Percentiles rank a stretch among this genome's conserved stretches.
Conservation (phyloP, 148 eudicot species). For the Camellia sinensis region DNA sequence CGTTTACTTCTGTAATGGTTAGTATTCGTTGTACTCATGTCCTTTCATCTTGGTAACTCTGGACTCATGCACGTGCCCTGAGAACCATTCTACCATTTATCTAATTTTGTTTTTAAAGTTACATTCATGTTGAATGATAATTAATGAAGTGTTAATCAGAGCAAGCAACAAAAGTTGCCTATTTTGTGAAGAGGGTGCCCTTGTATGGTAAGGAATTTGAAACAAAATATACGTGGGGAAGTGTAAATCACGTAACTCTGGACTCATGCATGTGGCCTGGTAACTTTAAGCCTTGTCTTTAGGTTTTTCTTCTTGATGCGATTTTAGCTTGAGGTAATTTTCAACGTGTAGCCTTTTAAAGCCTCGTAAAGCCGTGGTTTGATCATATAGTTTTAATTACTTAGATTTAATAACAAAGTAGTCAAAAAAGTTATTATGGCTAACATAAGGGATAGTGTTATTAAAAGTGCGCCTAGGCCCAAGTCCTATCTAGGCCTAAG, state of each 20-base stretch:
- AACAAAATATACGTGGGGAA: background rate
- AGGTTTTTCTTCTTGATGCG: no score
- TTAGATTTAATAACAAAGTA: no score
- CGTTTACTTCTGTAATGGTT: background rate
- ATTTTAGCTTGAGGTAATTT: no score
- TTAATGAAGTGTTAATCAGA: background rate
- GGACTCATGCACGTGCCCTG: background rate
- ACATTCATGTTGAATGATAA: background rate
- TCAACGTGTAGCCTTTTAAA: no score
- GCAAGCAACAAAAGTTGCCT: background rate
- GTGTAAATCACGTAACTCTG: background rate
- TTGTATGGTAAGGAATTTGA: background rate
- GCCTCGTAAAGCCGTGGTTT: no score
- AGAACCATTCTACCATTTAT: background rate
- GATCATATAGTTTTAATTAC: no score
- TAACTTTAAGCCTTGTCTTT: no score
- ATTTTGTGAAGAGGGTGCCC: background rate
- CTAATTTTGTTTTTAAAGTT: background rate
- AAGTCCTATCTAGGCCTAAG: no score
- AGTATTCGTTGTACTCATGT: background rate
- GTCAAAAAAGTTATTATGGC: no score
- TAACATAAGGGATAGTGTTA: background rate
- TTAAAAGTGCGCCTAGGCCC: no score
- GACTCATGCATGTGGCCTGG: no score
- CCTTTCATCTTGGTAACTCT: background rate